phyloP scores from a whole-genome alignment of 2,329 filamentous ascomycete species.

The Trichothecium roseum region DNA sequence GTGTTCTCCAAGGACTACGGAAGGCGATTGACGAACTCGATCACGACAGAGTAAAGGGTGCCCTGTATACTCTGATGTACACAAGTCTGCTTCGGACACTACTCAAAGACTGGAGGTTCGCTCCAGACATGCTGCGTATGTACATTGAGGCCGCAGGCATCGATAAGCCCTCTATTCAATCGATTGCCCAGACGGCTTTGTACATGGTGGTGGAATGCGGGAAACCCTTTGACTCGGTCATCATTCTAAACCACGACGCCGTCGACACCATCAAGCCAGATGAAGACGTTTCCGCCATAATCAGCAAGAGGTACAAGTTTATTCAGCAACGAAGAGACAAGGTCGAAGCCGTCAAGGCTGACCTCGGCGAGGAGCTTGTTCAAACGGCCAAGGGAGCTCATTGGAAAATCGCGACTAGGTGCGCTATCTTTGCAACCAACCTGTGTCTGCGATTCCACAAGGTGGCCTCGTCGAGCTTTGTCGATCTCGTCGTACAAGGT shows the following conservation, averaged over 20 bases:
- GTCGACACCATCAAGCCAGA: constrained; percentile 62
- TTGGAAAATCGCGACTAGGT: constrained; percentile 91
- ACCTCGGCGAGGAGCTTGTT: constrained; percentile 72
- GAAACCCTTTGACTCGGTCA: constrained; percentile 75
- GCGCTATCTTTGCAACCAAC: constrained; percentile 82
- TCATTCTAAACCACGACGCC: constrained; percentile 63
- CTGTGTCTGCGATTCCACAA: constrained; percentile 86
- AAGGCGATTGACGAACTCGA: constrained; percentile 71
- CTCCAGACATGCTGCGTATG: constrained; percentile 76
- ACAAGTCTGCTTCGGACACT: constrained; percentile 82
- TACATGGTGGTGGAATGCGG: constrained; percentile 90
- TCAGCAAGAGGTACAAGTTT: constrained; percentile 53
- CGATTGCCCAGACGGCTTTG: constrained; percentile 68
- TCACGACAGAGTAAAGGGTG: constrained; percentile 87
- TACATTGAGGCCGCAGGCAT: constrained; percentile 86
- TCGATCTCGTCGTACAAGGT: constrained; percentile 72
- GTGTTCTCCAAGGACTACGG: constrained; percentile 69
- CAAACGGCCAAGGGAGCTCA: constrained; percentile 69
- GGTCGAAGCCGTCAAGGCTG: constrained; percentile 76
- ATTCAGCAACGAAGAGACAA: constrained; percentile 64
- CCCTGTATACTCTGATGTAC: constrained; percentile 81
- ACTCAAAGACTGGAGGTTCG: constrained; percentile 87
- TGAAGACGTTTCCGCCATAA: constrained; percentile 50
- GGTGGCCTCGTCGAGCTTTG: constrained; percentile 69
- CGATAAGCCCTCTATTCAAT: constrained; percentile 91